Percentiles rank a stretch among this genome's conserved stretches.
These are phyloP conservation scores for Plenodomus biglobosus DNA, from an alignment of 2,329 filamentous ascomycete species.

Conservation along the genomic window DNA sequence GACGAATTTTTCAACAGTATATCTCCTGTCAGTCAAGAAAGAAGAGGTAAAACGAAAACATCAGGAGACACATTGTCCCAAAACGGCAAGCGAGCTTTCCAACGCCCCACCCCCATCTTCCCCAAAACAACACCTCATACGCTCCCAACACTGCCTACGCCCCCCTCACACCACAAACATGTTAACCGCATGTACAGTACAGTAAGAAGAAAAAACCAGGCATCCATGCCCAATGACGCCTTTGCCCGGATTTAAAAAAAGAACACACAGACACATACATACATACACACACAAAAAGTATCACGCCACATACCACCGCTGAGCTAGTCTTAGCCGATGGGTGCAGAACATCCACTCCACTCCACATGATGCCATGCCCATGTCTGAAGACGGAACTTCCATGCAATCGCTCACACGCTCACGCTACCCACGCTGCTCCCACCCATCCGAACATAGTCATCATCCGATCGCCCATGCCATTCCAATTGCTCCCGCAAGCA, in stretches of 20 bases:
- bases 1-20: too few relatives aligned
- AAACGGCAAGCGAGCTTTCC: slow-evolving; percentile 13
- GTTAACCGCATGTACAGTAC: slow-evolving; percentile 10
- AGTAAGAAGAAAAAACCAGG: too few relatives aligned
- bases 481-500: slow-evolving; percentile 14
- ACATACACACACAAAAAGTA: too few relatives aligned
- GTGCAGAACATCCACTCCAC: too few relatives aligned
- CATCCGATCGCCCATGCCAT: slow-evolving; percentile 32
- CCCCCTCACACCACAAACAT: slow-evolving; percentile 30
- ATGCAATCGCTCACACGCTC: slow-evolving; percentile 12
- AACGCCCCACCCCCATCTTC: slow-evolving; percentile 14
- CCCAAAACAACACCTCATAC: slow-evolving; percentile 4
- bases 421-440: slow-evolving; percentile 22
- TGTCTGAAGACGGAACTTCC: slow-evolving; percentile 4
- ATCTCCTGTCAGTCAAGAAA: too few relatives aligned
- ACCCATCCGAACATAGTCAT: slow-evolving; percentile 36
- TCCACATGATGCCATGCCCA: slow-evolving; percentile 10
- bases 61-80: slow-evolving; percentile 27
- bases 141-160: too few relatives aligned
- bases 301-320: too few relatives aligned
- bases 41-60: slow-evolving; percentile 9
- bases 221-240: too few relatives aligned
- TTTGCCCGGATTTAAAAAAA: too few relatives aligned
- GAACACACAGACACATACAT: too few relatives aligned
- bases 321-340: too few relatives aligned